Conservation (phyloP, 2,329 filamentous ascomycete genomes). For the Aureobasidium zeae region DNA sequence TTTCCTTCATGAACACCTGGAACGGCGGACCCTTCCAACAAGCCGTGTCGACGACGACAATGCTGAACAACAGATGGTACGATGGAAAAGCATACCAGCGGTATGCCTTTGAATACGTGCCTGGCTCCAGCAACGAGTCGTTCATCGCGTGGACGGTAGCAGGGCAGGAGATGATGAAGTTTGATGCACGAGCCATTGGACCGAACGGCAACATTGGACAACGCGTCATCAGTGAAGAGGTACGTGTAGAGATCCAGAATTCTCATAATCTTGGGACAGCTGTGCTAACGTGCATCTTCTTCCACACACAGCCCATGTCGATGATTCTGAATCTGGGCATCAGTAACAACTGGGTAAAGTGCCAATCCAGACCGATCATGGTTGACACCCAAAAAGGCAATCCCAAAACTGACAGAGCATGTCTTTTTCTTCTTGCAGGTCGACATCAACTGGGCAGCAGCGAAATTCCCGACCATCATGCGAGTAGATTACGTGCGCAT, state of each 20-base stretch:
- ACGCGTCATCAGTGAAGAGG: slow-evolving; percentile 41
- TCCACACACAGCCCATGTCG: slow-evolving; percentile 42
- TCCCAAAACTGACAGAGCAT: no score
- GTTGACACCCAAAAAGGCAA: no score
- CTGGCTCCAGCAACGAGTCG: slow-evolving; percentile 37
- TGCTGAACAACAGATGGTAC: slow-evolving; percentile 48
- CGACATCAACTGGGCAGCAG: slow-evolving; percentile 35
- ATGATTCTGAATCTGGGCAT: slow-evolving; percentile 46
- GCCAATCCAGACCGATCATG: no score
- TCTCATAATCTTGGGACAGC: background rate
- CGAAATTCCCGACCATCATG: slow-evolving; percentile 45
- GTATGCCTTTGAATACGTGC: slow-evolving; percentile 47
- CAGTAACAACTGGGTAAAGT: slow-evolving; percentile 31
- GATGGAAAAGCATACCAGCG: slow-evolving; percentile 46
- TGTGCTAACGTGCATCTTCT: background rate
- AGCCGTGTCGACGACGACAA: slow-evolving; percentile 46
- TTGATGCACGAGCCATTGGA: slow-evolving; percentile 44
- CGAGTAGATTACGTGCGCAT: slow-evolving; percentile 47
- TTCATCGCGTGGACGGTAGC: slow-evolving; percentile 47
- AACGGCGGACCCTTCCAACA: slow-evolving; percentile 48
- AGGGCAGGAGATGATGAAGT: slow-evolving; percentile 41
- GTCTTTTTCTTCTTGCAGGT: no score
- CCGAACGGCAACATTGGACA: slow-evolving; percentile 45
- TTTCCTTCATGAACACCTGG: slow-evolving; percentile 44
- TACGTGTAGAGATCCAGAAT: background rate